Base-by-base conservation (phyloP, 2,329 filamentous ascomycete genomes). In the Colletotrichum noveboracense region DNA sequence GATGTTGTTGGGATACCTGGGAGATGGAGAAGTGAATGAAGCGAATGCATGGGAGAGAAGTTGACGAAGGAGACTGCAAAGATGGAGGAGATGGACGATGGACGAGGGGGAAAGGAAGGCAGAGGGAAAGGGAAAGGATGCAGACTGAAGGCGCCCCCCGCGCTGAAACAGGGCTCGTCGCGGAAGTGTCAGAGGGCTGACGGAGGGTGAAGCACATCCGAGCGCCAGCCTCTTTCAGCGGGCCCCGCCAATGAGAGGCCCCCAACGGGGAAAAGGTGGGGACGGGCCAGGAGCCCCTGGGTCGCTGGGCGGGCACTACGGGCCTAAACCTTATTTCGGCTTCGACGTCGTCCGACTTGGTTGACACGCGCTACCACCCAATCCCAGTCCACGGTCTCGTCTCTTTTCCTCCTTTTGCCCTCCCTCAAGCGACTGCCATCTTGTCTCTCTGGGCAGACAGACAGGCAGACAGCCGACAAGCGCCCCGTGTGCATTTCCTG, bases 321-420 rank as follows among this genome's bases (percentile, higher is more conserved):
- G 67, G 55, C 58, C 56, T 48, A 78, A 84, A 83, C 81, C 79
- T 84, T 83, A 83, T 80, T 83, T 83, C 83, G 82, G 82, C 82
- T 83, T 78, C 79, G 77, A 75, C 75, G 76, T 72, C 77, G 78
- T 80, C 81, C 79, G 79, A 76, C 74, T 70, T 76, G 74, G 60
- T 64, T 71, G 72, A 71, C 68, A 75, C 62, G 62, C 68, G 72
- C 72, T 75, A 71, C 55, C 18, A 30, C 68, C 32, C 28, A 24
- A 24, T 61, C 65, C 66, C 67, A 71, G 66, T 74, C 66, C 48
- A 60, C 52, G 28, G 24, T 36, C 6, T 24, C 48, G 14, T 24
- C 32, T 28, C 21, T 58, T 61, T 32, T 32, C 32, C 26, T 32
- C 30, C 48, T 28, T 18, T 36, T 26, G 16, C 7, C 21, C 13